A percentile compares a stretch with the other conserved stretches of the same genome.
phyloP scores from a whole-genome alignment of 345 rosid genomes.

The Zanthoxylum bungeanum region DNA sequence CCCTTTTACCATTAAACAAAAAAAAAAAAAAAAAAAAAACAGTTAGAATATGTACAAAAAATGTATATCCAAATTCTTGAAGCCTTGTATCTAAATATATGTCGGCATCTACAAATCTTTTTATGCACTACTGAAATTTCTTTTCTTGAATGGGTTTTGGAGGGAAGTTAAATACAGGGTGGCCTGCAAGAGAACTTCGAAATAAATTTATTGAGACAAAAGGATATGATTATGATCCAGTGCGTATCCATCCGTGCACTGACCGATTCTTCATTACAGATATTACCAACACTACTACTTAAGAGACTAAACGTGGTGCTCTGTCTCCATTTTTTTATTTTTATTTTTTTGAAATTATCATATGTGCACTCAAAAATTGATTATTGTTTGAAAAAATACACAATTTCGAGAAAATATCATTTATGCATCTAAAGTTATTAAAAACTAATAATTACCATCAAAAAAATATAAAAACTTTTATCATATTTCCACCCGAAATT shows the following conservation, averaged over 20 bases:
- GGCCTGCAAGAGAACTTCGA: not conserved
- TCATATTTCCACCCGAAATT: no score
- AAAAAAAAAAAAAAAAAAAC: no score
- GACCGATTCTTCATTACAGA: not conserved
- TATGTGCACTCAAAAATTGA: no score
- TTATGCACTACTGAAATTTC: not conserved
- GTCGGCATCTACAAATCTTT: not conserved
- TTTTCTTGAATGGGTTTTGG: not conserved
- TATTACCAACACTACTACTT: not conserved
- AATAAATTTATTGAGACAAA: no score
- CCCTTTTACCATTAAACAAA: not conserved
- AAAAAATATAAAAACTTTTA: no score
- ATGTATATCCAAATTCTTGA: not conserved
- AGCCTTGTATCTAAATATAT: not conserved
- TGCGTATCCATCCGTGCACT: not conserved
- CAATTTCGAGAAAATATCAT: no score
- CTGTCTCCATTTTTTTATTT: no score
- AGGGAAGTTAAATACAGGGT: constrained; percentile 6
- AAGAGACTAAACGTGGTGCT: not conserved
- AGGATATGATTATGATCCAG: not conserved
- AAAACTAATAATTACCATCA: no score
- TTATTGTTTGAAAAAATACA: no score
- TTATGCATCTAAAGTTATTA: no score
- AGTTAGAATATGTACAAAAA: not conserved
- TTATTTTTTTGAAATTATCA: no score